These are phyloP conservation scores for Phoenix dactylifera DNA, from an alignment of 176 grass and related monocot genomes.

Conservation along the genomic window DNA sequence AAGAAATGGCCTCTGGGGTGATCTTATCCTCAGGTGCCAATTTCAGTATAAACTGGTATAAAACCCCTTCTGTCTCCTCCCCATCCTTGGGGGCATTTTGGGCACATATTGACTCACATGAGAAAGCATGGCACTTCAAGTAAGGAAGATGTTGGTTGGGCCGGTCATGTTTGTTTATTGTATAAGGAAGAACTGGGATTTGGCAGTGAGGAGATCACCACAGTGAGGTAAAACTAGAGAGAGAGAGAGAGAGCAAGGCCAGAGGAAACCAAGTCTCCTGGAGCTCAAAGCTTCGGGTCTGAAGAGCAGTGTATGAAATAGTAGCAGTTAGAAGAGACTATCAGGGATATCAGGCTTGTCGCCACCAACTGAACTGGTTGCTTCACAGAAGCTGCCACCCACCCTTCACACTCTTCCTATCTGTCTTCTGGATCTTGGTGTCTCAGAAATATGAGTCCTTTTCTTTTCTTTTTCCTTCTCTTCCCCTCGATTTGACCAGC, in stretches of 20 bases:
- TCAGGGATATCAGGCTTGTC: neutral
- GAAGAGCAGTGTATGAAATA: neutral
- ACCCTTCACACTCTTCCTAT: neutral
- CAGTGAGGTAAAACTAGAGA: neutral
- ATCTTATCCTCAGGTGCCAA: no score
- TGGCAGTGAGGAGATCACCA: neutral
- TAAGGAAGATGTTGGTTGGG: slow-evolving; percentile 1
- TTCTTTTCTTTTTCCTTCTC: slow-evolving; percentile 6
- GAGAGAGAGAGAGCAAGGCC: neutral
- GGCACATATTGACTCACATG: neutral
- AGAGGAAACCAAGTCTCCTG: neutral
- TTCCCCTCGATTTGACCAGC: slow-evolving; percentile 40
- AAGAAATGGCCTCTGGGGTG: no score
- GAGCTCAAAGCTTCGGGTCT: no score
- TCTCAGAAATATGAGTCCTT: slow-evolving; percentile 24
- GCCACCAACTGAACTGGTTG: neutral
- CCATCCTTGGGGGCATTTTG: neutral
- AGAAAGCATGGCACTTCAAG: neutral
- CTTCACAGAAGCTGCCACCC: neutral
- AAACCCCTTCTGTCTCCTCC: no score
- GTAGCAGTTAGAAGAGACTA: no score
- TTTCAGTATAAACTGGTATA: no score
- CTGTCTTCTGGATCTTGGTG: neutral
- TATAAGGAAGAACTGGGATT: neutral
- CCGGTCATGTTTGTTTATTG: neutral